phyloP scores from a whole-genome alignment of 805 yeast species.

The Candida loeiensis region DNA sequence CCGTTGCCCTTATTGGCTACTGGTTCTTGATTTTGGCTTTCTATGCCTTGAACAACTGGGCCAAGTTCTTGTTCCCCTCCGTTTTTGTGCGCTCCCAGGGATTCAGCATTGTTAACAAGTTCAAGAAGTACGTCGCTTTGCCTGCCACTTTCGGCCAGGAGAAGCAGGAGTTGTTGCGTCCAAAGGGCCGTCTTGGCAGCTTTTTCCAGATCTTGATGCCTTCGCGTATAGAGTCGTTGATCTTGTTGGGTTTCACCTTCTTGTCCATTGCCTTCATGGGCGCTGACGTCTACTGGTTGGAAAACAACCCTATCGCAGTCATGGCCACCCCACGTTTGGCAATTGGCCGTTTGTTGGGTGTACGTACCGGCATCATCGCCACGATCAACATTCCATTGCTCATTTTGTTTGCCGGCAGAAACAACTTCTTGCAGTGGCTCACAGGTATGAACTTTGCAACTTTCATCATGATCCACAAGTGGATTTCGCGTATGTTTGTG shows the following conservation, averaged over 20 bases:
- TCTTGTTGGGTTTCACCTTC: slow-evolving; percentile 21
- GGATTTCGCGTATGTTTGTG: slow-evolving; percentile 34
- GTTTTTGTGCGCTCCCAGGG: slow-evolving; percentile 3
- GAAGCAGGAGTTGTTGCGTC: slow-evolving; percentile 18
- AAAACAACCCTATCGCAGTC: slow-evolving; percentile 16
- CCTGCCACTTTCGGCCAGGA: slow-evolving; percentile 35
- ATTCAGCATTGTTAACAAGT: slow-evolving; percentile 20
- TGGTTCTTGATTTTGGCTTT: slow-evolving; percentile 16
- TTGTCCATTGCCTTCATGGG: slow-evolving; percentile 15
- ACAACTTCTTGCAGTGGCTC: slow-evolving; percentile 52
- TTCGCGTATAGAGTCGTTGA: slow-evolving; percentile 32
- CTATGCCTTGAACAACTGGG: slow-evolving; percentile 13
- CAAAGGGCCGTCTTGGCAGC: slow-evolving; percentile 13
- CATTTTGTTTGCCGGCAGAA: slow-evolving; percentile 59
- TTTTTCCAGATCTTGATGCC: slow-evolving; percentile 31
- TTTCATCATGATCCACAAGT: slow-evolving; percentile 43
- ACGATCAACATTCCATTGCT: slow-evolving; percentile 49
- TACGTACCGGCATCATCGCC: slow-evolving; percentile 42
- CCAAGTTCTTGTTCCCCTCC: slow-evolving; percentile 26
- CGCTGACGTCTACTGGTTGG: slow-evolving; percentile 10
- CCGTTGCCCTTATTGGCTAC: slow-evolving; percentile 21
- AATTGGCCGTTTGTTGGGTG: slow-evolving; percentile 33
- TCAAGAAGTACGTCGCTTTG: slow-evolving; percentile 32
- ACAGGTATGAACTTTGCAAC: slow-evolving; percentile 56
- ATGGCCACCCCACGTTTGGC: too few species aligned